A percentile compares a stretch with the other conserved stretches of the same genome.
Evolutionary conservation across 1,284 basidiomycete genomes (phyloP).

Genomic region (Heimioporus punctisporus): DNA sequence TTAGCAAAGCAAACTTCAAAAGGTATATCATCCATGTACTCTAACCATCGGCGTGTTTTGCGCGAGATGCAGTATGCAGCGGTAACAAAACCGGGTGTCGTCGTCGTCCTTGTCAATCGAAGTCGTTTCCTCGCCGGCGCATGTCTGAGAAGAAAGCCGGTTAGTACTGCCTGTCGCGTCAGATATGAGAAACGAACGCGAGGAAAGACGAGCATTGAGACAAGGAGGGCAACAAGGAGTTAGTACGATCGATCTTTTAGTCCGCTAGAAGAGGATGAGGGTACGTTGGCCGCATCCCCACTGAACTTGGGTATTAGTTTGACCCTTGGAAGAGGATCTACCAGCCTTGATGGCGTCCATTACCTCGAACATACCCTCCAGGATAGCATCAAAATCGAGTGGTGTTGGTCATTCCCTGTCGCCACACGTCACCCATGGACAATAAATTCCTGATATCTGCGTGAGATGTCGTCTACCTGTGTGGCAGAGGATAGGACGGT

Average conservation of each 20-base stretch:
- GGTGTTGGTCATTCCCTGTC: slow-evolving; percentile 84
- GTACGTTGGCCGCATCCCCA: slow-evolving; percentile 9
- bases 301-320: slow-evolving; percentile 29
- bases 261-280: slow-evolving; percentile 14
- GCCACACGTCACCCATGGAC: slow-evolving; percentile 99
- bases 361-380: slow-evolving; percentile 58
- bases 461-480: slow-evolving; percentile 63
- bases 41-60: slow-evolving; percentile 96
- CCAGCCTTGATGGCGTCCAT: slow-evolving; percentile 14
- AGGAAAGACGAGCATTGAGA: slow-evolving; percentile 62
- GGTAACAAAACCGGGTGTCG: slow-evolving; percentile 95
- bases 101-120: slow-evolving; percentile 99
- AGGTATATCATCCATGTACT: slow-evolving; percentile 67
- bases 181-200: background rate
- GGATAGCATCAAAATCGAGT: slow-evolving; percentile 78
- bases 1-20: no score
- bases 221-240: slow-evolving; percentile 78
- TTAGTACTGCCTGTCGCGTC: slow-evolving; percentile 58
- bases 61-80: slow-evolving; percentile 87
- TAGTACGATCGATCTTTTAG: slow-evolving; percentile 83
- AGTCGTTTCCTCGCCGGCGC: slow-evolving; percentile 76
- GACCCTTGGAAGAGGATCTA: slow-evolving; percentile 10
- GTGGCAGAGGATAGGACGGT: slow-evolving; percentile 38
- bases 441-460: slow-evolving; percentile 89
- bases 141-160: slow-evolving; percentile 75